Percentiles rank a stretch among this genome's conserved stretches.
These are phyloP conservation scores for Hydrangea macrophylla DNA, from an alignment of 148 eudicot species.

Conservation along the genomic window DNA sequence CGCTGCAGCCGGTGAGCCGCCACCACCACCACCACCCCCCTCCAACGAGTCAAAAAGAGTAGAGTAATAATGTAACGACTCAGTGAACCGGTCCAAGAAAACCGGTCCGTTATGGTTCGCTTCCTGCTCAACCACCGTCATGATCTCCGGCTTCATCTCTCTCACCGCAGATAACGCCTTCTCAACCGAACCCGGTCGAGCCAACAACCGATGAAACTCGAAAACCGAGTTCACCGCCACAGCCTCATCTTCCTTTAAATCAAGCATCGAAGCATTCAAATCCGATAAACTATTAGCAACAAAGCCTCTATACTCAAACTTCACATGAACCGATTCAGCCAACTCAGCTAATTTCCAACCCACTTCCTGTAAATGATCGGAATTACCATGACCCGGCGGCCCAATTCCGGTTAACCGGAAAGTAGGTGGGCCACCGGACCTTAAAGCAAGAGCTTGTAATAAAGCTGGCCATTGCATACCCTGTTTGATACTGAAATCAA, in stretches of 20 bases:
- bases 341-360: constrained; percentile 67
- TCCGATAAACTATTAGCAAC: constrained; percentile 53
- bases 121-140: constrained; percentile 70
- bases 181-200: constrained; percentile 42
- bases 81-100: constrained; percentile 71
- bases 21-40: constrained; percentile 22
- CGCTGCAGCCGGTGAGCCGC: too few species aligned
- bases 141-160: constrained; percentile 52
- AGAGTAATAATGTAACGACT: constrained; percentile 67
- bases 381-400: constrained; percentile 48
- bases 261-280: constrained; percentile 38
- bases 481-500: constrained; percentile 56
- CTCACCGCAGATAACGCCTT: constrained; percentile 41
- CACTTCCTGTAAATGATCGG: constrained; percentile 57
- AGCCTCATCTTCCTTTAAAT: constrained; percentile 31
- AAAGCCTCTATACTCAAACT: constrained; percentile 59
- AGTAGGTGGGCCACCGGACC: constrained; percentile 61
- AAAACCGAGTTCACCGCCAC: constrained; percentile 69
- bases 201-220: constrained; percentile 56
- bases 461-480: constrained; percentile 90
- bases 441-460: constrained; percentile 59
- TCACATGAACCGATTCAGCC: constrained; percentile 49
- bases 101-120: constrained; percentile 57
- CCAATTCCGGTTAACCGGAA: constrained; percentile 70
- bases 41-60: constrained; percentile 73